Evolutionary conservation across 2,329 filamentous ascomycete genomes (phyloP).

Genomic region (Pestalotiopsis sp.): DNA sequence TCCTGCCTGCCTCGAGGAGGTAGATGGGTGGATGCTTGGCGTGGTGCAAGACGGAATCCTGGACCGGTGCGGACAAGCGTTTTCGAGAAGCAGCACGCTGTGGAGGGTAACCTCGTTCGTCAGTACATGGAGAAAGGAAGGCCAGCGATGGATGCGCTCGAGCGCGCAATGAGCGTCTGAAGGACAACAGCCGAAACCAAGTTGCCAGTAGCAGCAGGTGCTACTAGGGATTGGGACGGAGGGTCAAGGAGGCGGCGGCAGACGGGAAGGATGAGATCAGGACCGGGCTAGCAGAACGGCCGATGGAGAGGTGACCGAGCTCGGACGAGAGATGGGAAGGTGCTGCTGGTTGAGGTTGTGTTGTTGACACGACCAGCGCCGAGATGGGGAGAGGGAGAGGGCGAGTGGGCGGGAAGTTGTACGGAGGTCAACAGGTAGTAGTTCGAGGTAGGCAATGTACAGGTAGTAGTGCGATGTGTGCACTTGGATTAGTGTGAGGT

Average conservation of each 20-base stretch:
- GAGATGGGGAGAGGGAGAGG: background rate
- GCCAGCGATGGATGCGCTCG: constrained; percentile 19
- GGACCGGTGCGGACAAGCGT: constrained; percentile 9
- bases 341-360: constrained; percentile 1
- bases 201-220: constrained; percentile 32
- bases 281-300: background rate
- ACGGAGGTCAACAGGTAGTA: constrained; percentile 1
- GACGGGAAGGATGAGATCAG: constrained; percentile 22
- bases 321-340: constrained; percentile 2
- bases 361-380: constrained; percentile 15
- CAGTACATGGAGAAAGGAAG: constrained; percentile 26
- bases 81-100: constrained; percentile 22
- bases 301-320: background rate
- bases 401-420: background rate
- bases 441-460: background rate
- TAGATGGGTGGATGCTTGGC: constrained; percentile 12
- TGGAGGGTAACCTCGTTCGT: constrained; percentile 17
- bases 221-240: constrained; percentile 27
- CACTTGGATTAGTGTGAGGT: constrained; percentile 5
- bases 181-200: constrained; percentile 23
- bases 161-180: constrained; percentile 23
- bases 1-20: background rate
- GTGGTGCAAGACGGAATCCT: constrained; percentile 2
- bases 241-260: constrained; percentile 22
- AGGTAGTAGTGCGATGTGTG: background rate